A percentile compares a stretch with the other conserved stretches of the same genome.
phyloP scores from a whole-genome alignment of 2,329 filamentous ascomycete genomes.

The Cryphonectria naterciae region DNA sequence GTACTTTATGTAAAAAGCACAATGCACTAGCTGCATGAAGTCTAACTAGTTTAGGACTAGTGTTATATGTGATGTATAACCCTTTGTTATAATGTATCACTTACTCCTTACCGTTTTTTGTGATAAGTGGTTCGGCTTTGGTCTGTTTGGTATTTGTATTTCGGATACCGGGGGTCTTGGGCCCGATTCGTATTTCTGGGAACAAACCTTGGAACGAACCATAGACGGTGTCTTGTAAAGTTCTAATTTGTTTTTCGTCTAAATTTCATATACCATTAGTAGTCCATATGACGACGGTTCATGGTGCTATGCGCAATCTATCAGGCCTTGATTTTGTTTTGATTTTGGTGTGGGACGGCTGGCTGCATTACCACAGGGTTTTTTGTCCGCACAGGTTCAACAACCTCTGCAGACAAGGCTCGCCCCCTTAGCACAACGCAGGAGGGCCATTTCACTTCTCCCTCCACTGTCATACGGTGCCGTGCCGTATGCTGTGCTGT shows the following conservation, averaged over 20 bases:
- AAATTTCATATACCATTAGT: background rate
- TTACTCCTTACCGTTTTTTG: background rate
- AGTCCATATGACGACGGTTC: background rate
- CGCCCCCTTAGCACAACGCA: background rate
- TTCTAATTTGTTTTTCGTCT: background rate
- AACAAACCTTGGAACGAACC: too few relatives aligned
- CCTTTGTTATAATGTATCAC: background rate
- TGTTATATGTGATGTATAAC: background rate
- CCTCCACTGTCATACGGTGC: background rate
- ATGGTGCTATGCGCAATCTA: background rate
- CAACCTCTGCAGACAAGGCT: too few relatives aligned
- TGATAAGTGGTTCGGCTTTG: too few relatives aligned
- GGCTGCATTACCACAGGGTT: background rate
- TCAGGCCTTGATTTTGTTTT: background rate
- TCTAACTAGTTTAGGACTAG: background rate
- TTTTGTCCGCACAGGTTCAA: too few relatives aligned
- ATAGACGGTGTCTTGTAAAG: too few relatives aligned
- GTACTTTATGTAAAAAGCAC: background rate
- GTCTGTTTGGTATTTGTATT: too few relatives aligned
- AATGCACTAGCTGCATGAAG: background rate
- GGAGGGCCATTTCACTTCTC: background rate
- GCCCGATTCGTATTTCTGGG: too few relatives aligned
- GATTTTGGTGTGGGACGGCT: background rate
- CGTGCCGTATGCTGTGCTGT: background rate
- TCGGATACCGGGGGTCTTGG: background rate